These are phyloP conservation scores for Leishmania martiniquensis DNA, from an alignment of 208 protist genomes.

Conservation along the genomic window DNA sequence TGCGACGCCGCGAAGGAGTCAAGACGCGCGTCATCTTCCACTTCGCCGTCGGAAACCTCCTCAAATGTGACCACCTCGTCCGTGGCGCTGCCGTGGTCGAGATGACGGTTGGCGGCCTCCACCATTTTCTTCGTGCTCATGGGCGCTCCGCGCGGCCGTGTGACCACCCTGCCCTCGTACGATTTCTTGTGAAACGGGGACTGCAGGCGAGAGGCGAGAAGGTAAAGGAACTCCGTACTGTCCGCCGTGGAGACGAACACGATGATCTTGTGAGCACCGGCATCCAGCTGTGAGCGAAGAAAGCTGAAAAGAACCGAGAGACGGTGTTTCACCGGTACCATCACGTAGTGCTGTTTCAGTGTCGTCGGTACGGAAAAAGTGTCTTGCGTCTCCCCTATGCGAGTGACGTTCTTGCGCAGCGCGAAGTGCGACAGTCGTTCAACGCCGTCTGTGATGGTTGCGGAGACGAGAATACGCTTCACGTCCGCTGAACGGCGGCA, in stretches of 20 bases:
- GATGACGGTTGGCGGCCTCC: slow-evolving; percentile 56
- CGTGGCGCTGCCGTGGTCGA: slow-evolving; percentile 27
- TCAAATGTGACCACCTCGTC: slow-evolving; percentile 77
- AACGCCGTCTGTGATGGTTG: slow-evolving; percentile 93
- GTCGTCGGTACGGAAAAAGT: slow-evolving; percentile 77
- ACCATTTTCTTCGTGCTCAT: slow-evolving; percentile 58
- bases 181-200: slow-evolving; percentile 60
- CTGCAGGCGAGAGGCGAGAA: slow-evolving; percentile 88
- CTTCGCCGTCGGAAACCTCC: slow-evolving; percentile 89
- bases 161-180: slow-evolving; percentile 36
- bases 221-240: slow-evolving; percentile 97
- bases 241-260: slow-evolving; percentile 98
- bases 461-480: slow-evolving; percentile 97
- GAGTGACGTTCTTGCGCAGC: slow-evolving; percentile 65
- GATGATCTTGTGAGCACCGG: slow-evolving; percentile 94
- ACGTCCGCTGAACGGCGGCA: slow-evolving; percentile 90
- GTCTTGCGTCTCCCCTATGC: slow-evolving; percentile 72
- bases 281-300: slow-evolving; percentile 90
- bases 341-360: slow-evolving; percentile 79
- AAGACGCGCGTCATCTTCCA: not conserved
- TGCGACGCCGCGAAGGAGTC: slow-evolving; percentile 15
- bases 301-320: slow-evolving; percentile 96
- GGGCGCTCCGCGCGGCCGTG: slow-evolving; percentile 21
- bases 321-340: slow-evolving; percentile 75
- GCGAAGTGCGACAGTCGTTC: slow-evolving; percentile 89